Evolutionary conservation across 2,329 filamentous ascomycete species (phyloP).

Genomic region (Myriangium duriaei): DNA sequence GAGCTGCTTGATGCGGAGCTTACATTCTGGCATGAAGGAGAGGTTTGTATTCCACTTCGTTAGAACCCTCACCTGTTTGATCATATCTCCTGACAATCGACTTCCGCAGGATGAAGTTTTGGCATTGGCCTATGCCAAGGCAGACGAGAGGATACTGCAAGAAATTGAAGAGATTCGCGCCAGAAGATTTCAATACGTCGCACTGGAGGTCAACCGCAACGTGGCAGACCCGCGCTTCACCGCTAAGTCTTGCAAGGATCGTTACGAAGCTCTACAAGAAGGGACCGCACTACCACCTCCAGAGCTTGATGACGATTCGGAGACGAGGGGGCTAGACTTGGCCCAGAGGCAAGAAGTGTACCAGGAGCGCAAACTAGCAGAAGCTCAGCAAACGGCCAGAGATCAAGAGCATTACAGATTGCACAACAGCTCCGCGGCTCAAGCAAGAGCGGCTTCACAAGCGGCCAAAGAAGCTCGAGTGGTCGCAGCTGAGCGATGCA

Average conservation of each 20-base stretch:
- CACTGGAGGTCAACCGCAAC: constrained; percentile 22
- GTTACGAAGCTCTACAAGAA: constrained; percentile 28
- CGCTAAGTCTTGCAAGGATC: constrained; percentile 33
- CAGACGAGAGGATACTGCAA: constrained; percentile 31
- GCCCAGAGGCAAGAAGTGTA: constrained; percentile 18
- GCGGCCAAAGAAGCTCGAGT: too few relatives aligned
- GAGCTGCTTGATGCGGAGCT: constrained; percentile 33
- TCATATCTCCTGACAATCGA: too few relatives aligned
- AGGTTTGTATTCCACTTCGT: constrained; percentile 29
- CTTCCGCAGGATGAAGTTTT: too few relatives aligned
- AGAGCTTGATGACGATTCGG: constrained; percentile 30
- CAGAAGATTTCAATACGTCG: constrained; percentile 33
- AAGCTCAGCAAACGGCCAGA: constrained; percentile 1
- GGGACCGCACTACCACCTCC: constrained; percentile 35
- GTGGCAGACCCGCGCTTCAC: constrained; percentile 35
- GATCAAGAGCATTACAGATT: too few relatives aligned
- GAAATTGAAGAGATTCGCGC: constrained; percentile 28
- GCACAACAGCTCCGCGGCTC: not conserved
- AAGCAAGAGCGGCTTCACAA: constrained; percentile 2
- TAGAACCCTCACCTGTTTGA: not conserved
- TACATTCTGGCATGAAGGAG: constrained; percentile 37
- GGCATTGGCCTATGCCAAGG: constrained; percentile 26
- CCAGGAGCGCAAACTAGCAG: constrained; percentile 4
- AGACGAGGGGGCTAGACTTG: constrained; percentile 23
- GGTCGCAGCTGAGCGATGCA: too few relatives aligned